Evolutionary conservation across 1,284 basidiomycete genomes (phyloP), one percentile per base, ranked within the genome.

Genomic region (Malassezia sympodialis): DNA sequence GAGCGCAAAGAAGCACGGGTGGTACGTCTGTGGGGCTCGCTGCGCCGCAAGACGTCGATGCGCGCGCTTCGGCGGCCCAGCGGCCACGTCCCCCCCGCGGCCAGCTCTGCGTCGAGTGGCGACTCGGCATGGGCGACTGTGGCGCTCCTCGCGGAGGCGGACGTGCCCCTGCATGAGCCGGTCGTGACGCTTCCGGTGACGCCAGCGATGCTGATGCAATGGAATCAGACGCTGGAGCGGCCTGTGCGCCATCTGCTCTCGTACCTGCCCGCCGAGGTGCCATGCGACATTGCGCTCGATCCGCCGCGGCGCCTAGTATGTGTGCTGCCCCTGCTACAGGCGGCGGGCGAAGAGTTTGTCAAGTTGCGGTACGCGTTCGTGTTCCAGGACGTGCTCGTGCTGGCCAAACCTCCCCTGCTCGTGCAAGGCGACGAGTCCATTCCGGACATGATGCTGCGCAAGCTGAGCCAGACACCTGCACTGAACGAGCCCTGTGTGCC

Each of bases 311-410:
- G 86, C 71, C 77, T 96, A 23, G 77, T 94, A 15, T 78, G 90
- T 35, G 85, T 86, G 3, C 85, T 86, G 5, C 86, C 90, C 2
- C 87, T 94, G 14, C 79, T 96, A 15, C 93, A 98, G 76, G 88
- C 96, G 6, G 89, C 90, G 67, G 90, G 90, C 76, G 80, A 84
- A 31, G 87, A 90, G 67, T 91, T 87, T 1, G 87, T 94, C 76
- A 96, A 98, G 75, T 90, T 96, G 71, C 84, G 93, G 5, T 91
- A 89, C 78, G 80, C 98, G 12, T 91, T 96, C 77, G 79, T 98
- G 21, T 98, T 98, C 80, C 88, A 80, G 71, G 94, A 99, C 73
- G 81, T 96, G 44, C 80, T 98, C 41, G 82, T 98, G 71, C 83
- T 98, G 59, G 78, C 79, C 31, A 81, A 81, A 66, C 80, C 80